Evolutionary conservation across 164 flowering plant species (phyloP), one percentile per base, ranked within the genome.

Genomic region (Litsea cubeba): DNA sequence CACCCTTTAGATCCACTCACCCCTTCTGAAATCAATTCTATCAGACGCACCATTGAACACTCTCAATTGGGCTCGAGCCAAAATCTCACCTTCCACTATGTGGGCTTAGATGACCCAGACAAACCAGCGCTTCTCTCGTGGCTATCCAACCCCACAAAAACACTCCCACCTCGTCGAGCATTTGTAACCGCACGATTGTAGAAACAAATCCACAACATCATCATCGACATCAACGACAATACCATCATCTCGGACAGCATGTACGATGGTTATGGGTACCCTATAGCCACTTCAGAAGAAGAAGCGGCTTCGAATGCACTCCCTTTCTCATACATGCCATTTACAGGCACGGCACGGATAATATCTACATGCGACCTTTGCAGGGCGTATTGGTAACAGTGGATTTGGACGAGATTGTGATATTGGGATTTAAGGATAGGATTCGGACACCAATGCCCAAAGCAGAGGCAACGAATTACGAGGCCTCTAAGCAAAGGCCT

Each of bases 381-480:
- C 90, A 87, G 25, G 92, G 92, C 2, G 74, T 90, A 22, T 78
- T 82, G 0, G 77, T 82, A 17, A 69, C 75, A 0, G 90, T 87
- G 46, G 90, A 87, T 72, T 71, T 87, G 7, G 92, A 88, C 51
- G 69, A 62, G 49, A 82, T 87, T 87, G 82, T 81, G 74, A 82
- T 90, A 3, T 63, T 74, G 1, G 80, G 71, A 7, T 87, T 75
- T 65, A 11, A 23, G 1, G 92, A 90, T 64, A 71, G 83, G 60
- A 6, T 70, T 1, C 73, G 11, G 1, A 79, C 79, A 71, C 83
- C 88, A 0, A 71, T 88, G 5, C 92, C 92, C n/a, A n/a, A n/a
- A n/a, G n/a, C n/a, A n/a, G n/a, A n/a, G 0, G 81, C 79, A 77
- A 81, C 91, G 0, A 92, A 90, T 15, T 87, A 83, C 35, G 80